A percentile compares a stretch with the other conserved stretches of the same genome.
Evolutionary conservation across 2,329 filamentous ascomycete species (phyloP).

Genomic region (Nectriaceae sp.): DNA sequence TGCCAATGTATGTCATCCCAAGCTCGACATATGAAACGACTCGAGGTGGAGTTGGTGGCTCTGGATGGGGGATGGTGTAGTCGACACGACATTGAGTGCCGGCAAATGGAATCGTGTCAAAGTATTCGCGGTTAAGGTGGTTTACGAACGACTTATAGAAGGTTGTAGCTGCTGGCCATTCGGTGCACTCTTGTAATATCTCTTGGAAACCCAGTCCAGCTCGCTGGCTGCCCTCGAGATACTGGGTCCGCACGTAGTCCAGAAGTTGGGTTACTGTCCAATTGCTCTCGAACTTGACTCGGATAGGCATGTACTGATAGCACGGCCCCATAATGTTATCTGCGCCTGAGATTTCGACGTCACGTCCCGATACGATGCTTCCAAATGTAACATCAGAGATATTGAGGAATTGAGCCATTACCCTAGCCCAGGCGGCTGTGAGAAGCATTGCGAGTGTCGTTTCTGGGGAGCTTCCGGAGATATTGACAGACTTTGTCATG

Average conservation of each 20-base stretch:
- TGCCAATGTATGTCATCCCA: too few species aligned
- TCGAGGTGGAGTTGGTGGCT: too few species aligned
- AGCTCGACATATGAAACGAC: too few species aligned
- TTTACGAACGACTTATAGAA: constrained; percentile 32
- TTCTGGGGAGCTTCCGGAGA: constrained; percentile 23
- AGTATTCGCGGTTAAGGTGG: constrained; percentile 31
- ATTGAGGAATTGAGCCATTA: constrained; percentile 21
- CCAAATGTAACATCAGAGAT: constrained; percentile 28
- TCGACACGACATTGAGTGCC: constrained; percentile 28
- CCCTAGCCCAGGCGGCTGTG: constrained; percentile 29
- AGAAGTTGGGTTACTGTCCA: constrained; percentile 26
- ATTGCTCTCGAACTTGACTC: constrained; percentile 23
- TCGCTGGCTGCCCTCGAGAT: constrained; percentile 23
- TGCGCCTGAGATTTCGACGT: constrained; percentile 20
- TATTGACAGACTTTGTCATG: constrained; percentile 28
- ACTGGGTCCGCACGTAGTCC: constrained; percentile 23
- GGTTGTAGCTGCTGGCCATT: constrained; percentile 14
- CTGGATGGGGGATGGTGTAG: constrained; percentile 27
- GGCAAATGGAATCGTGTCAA: constrained; percentile 30
- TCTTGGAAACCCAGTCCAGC: constrained; percentile 26
- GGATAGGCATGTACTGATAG: constrained; percentile 32
- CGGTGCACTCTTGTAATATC: constrained; percentile 20
- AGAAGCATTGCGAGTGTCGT: constrained; percentile 29
- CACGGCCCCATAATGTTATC: constrained; percentile 30
- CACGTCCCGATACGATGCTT: constrained; percentile 29